Percentiles rank a stretch among this genome's conserved stretches.
Evolutionary conservation across 768 basidiomycete species (phyloP).

Genomic region (Xerocomellus amylosporus): DNA sequence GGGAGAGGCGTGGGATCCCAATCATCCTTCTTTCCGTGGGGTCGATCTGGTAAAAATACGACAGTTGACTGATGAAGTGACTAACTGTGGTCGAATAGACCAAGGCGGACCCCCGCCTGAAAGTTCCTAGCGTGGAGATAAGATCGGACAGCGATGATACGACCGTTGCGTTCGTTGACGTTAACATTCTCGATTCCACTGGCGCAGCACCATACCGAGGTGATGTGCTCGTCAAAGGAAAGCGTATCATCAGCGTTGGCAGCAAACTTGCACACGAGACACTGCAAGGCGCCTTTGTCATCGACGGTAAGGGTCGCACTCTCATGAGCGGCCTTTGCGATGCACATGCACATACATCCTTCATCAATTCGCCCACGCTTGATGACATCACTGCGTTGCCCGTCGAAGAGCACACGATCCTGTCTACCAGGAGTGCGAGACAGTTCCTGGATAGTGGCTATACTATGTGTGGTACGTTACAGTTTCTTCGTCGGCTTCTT

Average conservation of each 20-base stretch:
- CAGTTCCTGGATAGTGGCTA: slow-evolving; percentile 38
- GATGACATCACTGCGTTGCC: slow-evolving; percentile 30
- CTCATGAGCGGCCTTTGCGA: slow-evolving; percentile 38
- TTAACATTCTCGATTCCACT: slow-evolving; percentile 37
- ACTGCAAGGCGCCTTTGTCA: slow-evolving; percentile 20
- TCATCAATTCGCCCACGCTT: slow-evolving; percentile 31
- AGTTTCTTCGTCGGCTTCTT: not conserved
- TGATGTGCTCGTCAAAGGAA: slow-evolving; percentile 34
- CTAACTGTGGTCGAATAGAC: slow-evolving; percentile 9
- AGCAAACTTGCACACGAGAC: slow-evolving; percentile 19
- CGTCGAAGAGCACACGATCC: slow-evolving; percentile 34
- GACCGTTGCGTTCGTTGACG: slow-evolving; percentile 25
- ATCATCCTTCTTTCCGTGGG: slow-evolving; percentile 21
- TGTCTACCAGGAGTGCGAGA: slow-evolving; percentile 29
- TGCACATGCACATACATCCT: slow-evolving; percentile 34
- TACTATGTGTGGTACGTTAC: slow-evolving; percentile 35
- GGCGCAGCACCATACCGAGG: slow-evolving; percentile 33
- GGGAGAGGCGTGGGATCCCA: slow-evolving; percentile 25
- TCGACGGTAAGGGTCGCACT: slow-evolving; percentile 34
- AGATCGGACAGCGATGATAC: slow-evolving; percentile 20
- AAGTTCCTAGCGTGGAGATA: slow-evolving; percentile 26
- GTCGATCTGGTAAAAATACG: slow-evolving; percentile 18
- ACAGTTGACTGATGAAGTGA: not conserved
- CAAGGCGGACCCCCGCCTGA: slow-evolving; percentile 21
- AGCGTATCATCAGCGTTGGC: slow-evolving; percentile 31